Evolutionary conservation across 306 rosid species (phyloP).

Genomic region (Rosa chinensis): DNA sequence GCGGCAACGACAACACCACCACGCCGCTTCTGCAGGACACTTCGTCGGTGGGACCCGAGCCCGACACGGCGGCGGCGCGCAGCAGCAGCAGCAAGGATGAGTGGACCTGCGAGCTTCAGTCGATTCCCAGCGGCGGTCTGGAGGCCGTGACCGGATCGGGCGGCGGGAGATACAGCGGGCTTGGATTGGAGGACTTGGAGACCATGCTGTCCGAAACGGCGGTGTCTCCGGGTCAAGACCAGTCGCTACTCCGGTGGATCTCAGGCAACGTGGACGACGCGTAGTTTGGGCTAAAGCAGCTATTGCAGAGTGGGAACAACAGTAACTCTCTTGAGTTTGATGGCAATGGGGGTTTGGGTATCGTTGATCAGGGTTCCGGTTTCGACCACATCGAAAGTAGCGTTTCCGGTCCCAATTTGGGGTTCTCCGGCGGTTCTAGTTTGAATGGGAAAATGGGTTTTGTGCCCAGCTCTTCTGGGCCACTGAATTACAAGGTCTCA

Average conservation of each 20-base stretch:
- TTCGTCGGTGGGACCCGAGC: slow-evolving; percentile 7
- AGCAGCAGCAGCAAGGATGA: slow-evolving; percentile 18
- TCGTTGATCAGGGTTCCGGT: slow-evolving; percentile 37
- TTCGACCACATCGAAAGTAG: slow-evolving; percentile 19
- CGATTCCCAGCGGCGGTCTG: slow-evolving; percentile 20
- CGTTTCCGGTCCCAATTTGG: slow-evolving; percentile 17
- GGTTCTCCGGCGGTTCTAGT: slow-evolving; percentile 22
- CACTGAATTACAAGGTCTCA: slow-evolving; percentile 25
- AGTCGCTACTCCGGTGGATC: slow-evolving; percentile 46
- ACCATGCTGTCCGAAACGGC: slow-evolving; percentile 35
- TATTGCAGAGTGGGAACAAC: slow-evolving; percentile 26
- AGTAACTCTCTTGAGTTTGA: slow-evolving; percentile 29
- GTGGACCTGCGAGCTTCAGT: slow-evolving; percentile 36
- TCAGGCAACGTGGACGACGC: slow-evolving; percentile 38
- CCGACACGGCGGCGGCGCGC: not conserved
- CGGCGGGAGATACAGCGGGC: slow-evolving; percentile 32
- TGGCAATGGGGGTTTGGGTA: slow-evolving; percentile 36
- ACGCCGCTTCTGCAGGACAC: slow-evolving; percentile 27
- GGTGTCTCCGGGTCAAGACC: slow-evolving; percentile 41
- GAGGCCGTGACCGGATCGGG: slow-evolving; percentile 23
- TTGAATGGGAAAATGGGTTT: slow-evolving; percentile 28
- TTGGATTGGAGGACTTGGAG: slow-evolving; percentile 47
- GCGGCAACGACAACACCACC: slow-evolving; percentile 15
- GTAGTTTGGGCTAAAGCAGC: slow-evolving; percentile 32
- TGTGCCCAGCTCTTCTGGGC: slow-evolving; percentile 27